Base-by-base conservation (phyloP, 1,284 basidiomycete genomes). In the Mycosarcoma mackinlayi region DNA sequence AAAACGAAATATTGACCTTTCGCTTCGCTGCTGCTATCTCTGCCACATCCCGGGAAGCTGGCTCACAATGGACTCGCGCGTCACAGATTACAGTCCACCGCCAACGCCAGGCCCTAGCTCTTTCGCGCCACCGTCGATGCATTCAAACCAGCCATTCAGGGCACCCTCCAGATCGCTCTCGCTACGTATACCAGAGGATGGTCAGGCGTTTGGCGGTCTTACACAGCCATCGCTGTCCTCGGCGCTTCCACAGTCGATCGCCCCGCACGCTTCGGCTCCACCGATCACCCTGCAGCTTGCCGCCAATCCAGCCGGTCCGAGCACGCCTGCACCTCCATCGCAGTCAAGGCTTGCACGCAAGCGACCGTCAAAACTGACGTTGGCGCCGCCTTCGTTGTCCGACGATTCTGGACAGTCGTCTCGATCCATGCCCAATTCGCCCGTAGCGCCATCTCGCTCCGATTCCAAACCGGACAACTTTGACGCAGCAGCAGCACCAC, bases 391-490 rank as follows among this genome's bases (percentile, higher is more conserved):
- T 13, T 64, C 57, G 1, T 9, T 52, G 7, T 33, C 27, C 18
- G 53, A 64, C 35, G 70, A 68, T 4, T 27, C 54, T 5, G 55
- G 53, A 9, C 46, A 58, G 25, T 65, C 71, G 3, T 72, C 67
- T n/a, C 59, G 67, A 16, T 73, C 73, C 34, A 63, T 74, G 58
- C 73, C 71, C 14, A 61, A 42, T 27, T 73, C 70, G 24, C 73
- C 70, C 21, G 53, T 47, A 21, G 51, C 66, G 13, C 40, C 46
- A 14, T 55, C 40, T n/a, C 50, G 50, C 3, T 64, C 58, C 35
- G 38, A 40, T 27, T 62, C 65, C 19, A 55, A 57, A 28, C 16
- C 35, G 33, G 58, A 67, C 13, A 50, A 38, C 9, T 13, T 35
- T 5, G 64, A 64, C 31, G 19, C 21, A 25, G 13, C 39, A 7